A percentile compares a stretch with the other conserved stretches of the same genome.
Evolutionary conservation across 768 basidiomycete species (phyloP).

Genomic region (Panus rudis): DNA sequence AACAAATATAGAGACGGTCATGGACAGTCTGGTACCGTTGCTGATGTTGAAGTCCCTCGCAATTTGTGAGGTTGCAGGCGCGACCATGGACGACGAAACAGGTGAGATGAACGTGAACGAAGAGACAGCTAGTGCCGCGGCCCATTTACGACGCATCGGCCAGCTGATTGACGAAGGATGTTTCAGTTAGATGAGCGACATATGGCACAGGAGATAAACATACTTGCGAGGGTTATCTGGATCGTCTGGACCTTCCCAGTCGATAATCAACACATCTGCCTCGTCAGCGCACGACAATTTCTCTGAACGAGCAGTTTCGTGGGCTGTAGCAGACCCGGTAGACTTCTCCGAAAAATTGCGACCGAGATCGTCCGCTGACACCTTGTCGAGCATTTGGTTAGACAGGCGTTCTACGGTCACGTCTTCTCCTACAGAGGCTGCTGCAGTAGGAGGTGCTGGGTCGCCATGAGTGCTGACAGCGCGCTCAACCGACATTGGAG

Average conservation of each 20-base stretch:
- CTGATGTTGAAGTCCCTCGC: conserved; percentile 46
- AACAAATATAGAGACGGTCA: conserved; percentile 50
- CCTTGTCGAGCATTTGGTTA: too few relatives aligned
- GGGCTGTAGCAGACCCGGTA: too few relatives aligned
- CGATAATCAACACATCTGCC: conserved; percentile 19
- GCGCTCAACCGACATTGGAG: too few relatives aligned
- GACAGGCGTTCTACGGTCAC: too few relatives aligned
- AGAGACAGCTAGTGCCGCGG: conserved; percentile 51
- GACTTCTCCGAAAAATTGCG: too few relatives aligned
- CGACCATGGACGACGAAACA: conserved; percentile 62
- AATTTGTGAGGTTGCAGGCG: conserved; percentile 48
- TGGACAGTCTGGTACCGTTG: conserved; percentile 37
- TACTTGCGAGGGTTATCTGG: conserved; percentile 30
- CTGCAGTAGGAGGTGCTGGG: too few relatives aligned
- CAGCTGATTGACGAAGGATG: conserved; percentile 35
- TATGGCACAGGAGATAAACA: conserved; percentile 4
- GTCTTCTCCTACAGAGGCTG: too few relatives aligned
- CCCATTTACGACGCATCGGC: conserved; percentile 53
- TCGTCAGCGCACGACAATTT: too few relatives aligned
- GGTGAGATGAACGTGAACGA: conserved; percentile 61
- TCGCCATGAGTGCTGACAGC: too few relatives aligned
- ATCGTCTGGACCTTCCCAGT: conserved; percentile 31
- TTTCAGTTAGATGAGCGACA: not conserved
- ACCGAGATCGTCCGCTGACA: too few relatives aligned
- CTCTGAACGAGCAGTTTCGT: too few relatives aligned